Percentiles rank a stretch among this genome's conserved stretches.
These are phyloP conservation scores for Hymenochaete sp. DNA, from an alignment of 1,284 basidiomycete species.

Conservation along the genomic window DNA sequence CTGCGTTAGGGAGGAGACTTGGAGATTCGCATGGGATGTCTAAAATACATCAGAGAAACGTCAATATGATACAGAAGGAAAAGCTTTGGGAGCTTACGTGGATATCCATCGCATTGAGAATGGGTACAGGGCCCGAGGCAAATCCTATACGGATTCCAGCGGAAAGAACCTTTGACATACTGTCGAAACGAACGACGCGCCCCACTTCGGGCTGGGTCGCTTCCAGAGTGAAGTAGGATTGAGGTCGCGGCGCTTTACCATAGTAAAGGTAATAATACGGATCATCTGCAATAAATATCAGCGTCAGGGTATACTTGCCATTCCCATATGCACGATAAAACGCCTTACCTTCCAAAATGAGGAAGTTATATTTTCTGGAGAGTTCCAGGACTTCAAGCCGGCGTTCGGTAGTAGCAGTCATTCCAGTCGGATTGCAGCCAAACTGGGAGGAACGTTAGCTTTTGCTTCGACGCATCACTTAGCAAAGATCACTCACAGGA, in stretches of 20 bases:
- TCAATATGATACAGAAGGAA: constrained; percentile 13
- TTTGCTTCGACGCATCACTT: constrained; percentile 3
- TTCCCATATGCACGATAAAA: neutral
- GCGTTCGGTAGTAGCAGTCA: constrained; percentile 65
- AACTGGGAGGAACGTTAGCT: constrained; percentile 36
- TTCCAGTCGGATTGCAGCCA: constrained; percentile 80
- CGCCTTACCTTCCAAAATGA: constrained; percentile 76
- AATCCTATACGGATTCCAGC: constrained; percentile 80
- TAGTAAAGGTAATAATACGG: constrained; percentile 74
- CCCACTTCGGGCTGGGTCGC: constrained; percentile 49
- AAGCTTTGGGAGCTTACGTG: constrained; percentile 39
- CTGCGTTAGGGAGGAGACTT: constrained; percentile 73
- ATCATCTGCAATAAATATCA: constrained; percentile 43
- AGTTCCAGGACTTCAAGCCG: constrained; percentile 73
- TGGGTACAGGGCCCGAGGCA: constrained; percentile 65
- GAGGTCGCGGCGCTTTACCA: constrained; percentile 50
- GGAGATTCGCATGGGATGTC: constrained; percentile 54
- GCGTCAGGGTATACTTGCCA: neutral
- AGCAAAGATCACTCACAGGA: constrained; percentile 39
- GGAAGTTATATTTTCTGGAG: constrained; percentile 66
- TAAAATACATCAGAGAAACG: constrained; percentile 5
- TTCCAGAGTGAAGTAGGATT: constrained; percentile 78
- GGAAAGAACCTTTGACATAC: constrained; percentile 81
- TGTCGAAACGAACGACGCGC: constrained; percentile 81
- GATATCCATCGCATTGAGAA: constrained; percentile 70